phyloP scores from a whole-genome alignment of 805 yeast genomes.

The Saccharomycopsis amapae region DNA sequence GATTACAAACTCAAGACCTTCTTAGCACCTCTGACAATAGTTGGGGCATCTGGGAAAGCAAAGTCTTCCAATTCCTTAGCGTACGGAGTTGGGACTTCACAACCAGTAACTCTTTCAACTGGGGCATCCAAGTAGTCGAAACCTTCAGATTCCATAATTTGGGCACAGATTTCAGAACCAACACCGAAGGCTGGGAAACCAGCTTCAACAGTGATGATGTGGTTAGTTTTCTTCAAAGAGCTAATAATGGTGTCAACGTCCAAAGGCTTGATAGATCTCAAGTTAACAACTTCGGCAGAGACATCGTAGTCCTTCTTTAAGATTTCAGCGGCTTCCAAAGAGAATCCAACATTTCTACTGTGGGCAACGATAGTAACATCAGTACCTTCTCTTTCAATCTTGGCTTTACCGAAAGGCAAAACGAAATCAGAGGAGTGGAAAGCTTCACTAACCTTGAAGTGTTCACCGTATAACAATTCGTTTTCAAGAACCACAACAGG shows the following conservation, averaged over 20 bases:
- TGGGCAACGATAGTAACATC: conserved; percentile 88
- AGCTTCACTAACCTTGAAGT: conserved; percentile 85
- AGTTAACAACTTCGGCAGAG: conserved; percentile 87
- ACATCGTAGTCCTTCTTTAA: conserved; percentile 82
- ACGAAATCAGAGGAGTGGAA: conserved; percentile 82
- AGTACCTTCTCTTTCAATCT: conserved; percentile 87
- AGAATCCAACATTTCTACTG: conserved; percentile 81
- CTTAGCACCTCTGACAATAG: conserved; percentile 80
- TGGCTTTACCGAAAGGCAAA: conserved; percentile 92
- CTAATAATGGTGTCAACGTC: conserved; percentile 80
- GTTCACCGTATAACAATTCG: conserved; percentile 89
- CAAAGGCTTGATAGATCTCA: conserved; percentile 95
- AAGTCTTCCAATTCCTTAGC: conserved; percentile 94
- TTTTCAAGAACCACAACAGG: conserved; percentile 95
- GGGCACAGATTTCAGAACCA: conserved; percentile 97
- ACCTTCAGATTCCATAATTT: conserved; percentile 96
- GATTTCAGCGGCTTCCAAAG: conserved; percentile 84
- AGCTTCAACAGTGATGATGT: conserved; percentile 91
- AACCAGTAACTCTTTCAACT: conserved; percentile 96
- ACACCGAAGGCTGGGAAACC: conserved; percentile 98
- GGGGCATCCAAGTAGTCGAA: conserved; percentile 98
- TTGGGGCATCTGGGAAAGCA: conserved; percentile 96
- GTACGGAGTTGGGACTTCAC: conserved; percentile 99
- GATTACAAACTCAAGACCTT: conserved; percentile 46
- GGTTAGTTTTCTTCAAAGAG: conserved; percentile 94